Base-by-base conservation (phyloP, 148 eudicot species). In the Rhododendron griersonianum region DNA sequence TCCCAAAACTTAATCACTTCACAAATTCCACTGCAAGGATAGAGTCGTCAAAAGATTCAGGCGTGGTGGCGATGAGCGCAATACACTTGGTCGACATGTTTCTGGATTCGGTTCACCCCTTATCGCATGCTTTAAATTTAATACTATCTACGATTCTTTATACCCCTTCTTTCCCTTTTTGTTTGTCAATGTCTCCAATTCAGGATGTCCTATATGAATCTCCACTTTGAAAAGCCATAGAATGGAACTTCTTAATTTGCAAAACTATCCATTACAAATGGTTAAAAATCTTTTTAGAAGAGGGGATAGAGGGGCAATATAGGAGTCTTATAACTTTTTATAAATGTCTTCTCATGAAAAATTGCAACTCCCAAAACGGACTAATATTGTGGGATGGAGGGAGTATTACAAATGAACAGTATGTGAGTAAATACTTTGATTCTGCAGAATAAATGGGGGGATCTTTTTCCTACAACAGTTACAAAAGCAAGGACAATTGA, bases 361-460 rank as follows among this genome's bases (percentile, higher is more conserved):
- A 37, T 69, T 69, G 37, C 37, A 28, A 25, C 75, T 28, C 75
- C 75, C 75, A 69, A 69, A 69, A 11, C 13, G 37, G 19, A 69
- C 75, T 11, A 69, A 69, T 69, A 69, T 11, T 69, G 37, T 69
- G 37, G 37, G 5, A 69, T 1, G 16, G 75, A 25, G 74, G 74
- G 74, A 69, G 75, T 19, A 63, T 10, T 44, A 11, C 11, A 47
- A 65, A 48, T 85, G n/a, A 48, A 45, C 16, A 9, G 41, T 77
- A 23, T 1, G 11, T 57, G 79, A 47, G 25, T 74, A 39, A 81
- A 19, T 69, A 23, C 76, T 81, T 86, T 81, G 11, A 51, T 76
- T 86, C 7, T 90, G 86, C 90, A 93, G 94, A 86, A 80, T 78
- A 93, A 90, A 87, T 92, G 94, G 93, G 86, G 53, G 84, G 92